Evolutionary conservation across 176 grass and related monocot species (phyloP).

Genomic region (Neostapfia colusana): DNA sequence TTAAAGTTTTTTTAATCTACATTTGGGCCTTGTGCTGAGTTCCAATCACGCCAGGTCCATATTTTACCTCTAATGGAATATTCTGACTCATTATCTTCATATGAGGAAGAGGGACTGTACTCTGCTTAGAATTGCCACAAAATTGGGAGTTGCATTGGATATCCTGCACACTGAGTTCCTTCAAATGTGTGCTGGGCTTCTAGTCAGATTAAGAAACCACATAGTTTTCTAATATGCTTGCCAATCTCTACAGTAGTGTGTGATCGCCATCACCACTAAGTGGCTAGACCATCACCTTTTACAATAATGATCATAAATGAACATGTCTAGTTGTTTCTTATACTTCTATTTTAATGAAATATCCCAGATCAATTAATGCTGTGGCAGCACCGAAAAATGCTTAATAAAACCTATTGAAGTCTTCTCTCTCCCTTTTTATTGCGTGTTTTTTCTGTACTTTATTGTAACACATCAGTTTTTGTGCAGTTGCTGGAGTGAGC

Average conservation of each 20-base stretch:
- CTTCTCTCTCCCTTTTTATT: not conserved
- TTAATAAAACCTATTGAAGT: too few species aligned
- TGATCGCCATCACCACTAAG: not conserved
- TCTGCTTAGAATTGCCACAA: conserved; percentile 17
- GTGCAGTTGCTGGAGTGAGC: not conserved
- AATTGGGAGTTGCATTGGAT: conserved; percentile 15
- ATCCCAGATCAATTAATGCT: conserved; percentile 21
- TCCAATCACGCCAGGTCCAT: too few species aligned
- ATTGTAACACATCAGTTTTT: not conserved
- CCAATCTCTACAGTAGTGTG: not conserved
- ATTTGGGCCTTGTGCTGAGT: not conserved
- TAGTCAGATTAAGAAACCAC: conserved; percentile 13
- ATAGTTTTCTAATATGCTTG: not conserved
- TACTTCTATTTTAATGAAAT: not conserved
- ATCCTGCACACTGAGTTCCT: not conserved
- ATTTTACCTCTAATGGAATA: too few species aligned
- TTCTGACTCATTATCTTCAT: not conserved
- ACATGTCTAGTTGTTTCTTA: not conserved
- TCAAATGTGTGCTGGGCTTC: conserved; percentile 19
- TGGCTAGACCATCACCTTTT: not conserved
- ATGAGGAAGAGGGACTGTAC: conserved; percentile 21
- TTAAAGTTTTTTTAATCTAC: not conserved
- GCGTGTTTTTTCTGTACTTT: not conserved
- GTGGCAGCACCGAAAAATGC: too few species aligned
- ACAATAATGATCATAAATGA: not conserved